Conservation (phyloP, 2,329 filamentous ascomycete genomes). For the Pseudogymnoascus sp. region DNA sequence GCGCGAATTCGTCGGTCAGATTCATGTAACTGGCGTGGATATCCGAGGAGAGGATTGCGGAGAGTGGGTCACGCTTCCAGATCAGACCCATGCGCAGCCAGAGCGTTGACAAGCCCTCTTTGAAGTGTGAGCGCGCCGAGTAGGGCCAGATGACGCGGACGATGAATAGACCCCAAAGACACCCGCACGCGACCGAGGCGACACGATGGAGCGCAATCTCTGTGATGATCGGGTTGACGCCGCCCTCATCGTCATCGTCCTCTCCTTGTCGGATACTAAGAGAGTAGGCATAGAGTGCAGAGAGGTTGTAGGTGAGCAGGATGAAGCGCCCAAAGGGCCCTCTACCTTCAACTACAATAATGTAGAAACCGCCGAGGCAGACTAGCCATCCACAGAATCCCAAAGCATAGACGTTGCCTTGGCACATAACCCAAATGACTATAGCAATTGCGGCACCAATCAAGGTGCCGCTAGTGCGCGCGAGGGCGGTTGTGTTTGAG, state of each 20-base stretch:
- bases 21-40: slow-evolving; percentile 67
- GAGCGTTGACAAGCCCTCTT: slow-evolving; percentile 80
- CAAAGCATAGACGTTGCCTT: slow-evolving; percentile 68
- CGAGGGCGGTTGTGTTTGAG: slow-evolving; percentile 83
- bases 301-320: slow-evolving; percentile 91
- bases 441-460: slow-evolving; percentile 72
- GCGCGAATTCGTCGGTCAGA: slow-evolving; percentile 76
- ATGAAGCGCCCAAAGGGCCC: slow-evolving; percentile 90
- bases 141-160: slow-evolving; percentile 91
- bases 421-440: slow-evolving; percentile 67
- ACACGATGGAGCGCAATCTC: slow-evolving; percentile 86
- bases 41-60: slow-evolving; percentile 57
- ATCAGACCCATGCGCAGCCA: slow-evolving; percentile 93
- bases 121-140: slow-evolving; percentile 78
- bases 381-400: slow-evolving; percentile 75
- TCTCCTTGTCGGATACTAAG: slow-evolving; percentile 72
- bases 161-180: slow-evolving; percentile 85
- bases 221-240: slow-evolving; percentile 72
- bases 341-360: slow-evolving; percentile 76
- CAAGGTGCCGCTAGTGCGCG: slow-evolving; percentile 79
- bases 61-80: slow-evolving; percentile 88
- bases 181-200: slow-evolving; percentile 74
- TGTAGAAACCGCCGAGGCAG: slow-evolving; percentile 77
- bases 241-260: slow-evolving; percentile 83
- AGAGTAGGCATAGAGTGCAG: slow-evolving; percentile 88